phyloP scores from a whole-genome alignment of 129 eudicot species.

The Flaveria trinervia region DNA sequence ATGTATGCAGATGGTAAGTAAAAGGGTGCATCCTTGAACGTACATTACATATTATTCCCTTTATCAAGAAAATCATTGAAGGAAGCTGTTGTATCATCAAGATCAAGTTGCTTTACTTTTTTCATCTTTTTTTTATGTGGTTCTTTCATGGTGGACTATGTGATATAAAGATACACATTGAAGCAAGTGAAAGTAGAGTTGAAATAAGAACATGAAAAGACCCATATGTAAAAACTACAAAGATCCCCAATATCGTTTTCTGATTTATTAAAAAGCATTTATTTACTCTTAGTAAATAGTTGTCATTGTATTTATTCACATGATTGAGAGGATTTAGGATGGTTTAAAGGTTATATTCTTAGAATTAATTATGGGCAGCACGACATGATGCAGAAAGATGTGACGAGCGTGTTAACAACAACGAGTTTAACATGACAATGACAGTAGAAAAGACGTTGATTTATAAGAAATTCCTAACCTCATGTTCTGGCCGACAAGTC shows the following conservation, averaged over 20 bases:
- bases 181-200: constrained; percentile 52
- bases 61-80: constrained; percentile 32
- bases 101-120: constrained; percentile 38
- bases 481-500: too few species aligned
- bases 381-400: background rate
- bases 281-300: background rate
- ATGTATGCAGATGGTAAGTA: constrained; percentile 49
- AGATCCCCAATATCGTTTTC: constrained; percentile 31
- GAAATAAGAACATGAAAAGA: constrained; percentile 45
- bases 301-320: constrained; percentile 7
- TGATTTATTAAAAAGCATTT: constrained; percentile 20
- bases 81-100: constrained; percentile 12
- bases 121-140: constrained; percentile 32
- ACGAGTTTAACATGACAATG: too few species aligned
- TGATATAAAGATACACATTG: constrained; percentile 46
- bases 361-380: background rate
- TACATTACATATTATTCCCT: constrained; percentile 17
- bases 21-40: constrained; percentile 21
- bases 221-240: constrained; percentile 23
- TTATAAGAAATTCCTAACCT: too few species aligned
- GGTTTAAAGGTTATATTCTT: background rate
- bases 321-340: background rate
- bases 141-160: constrained; percentile 41
- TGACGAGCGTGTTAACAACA: too few species aligned
- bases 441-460: too few species aligned